A percentile compares a stretch with the other conserved stretches of the same genome.
phyloP scores from a whole-genome alignment of 2,329 filamentous ascomycete species.

The Rhynchosporium graminicola region DNA sequence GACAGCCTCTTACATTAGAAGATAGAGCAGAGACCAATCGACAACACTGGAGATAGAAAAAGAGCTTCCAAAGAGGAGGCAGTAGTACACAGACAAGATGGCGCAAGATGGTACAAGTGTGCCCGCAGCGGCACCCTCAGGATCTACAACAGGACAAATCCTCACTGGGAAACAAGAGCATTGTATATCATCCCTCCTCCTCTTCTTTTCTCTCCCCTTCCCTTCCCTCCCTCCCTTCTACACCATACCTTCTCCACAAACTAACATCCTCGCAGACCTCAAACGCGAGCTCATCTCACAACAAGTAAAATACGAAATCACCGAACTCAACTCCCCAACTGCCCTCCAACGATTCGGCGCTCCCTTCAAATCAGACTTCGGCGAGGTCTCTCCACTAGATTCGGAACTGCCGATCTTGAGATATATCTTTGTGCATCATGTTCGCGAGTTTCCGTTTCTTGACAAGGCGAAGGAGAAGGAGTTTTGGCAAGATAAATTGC shows the following conservation, averaged over 20 bases:
- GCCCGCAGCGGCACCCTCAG: slow-evolving; percentile 9
- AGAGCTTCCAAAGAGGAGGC: not conserved
- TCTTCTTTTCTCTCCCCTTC: not conserved
- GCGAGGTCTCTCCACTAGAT: slow-evolving; percentile 89
- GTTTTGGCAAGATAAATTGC: slow-evolving; percentile 98
- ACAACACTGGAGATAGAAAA: not conserved
- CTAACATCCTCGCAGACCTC: slow-evolving; percentile 64
- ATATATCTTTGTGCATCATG: slow-evolving; percentile 97
- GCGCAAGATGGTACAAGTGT: slow-evolving; percentile 26
- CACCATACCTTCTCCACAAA: not conserved
- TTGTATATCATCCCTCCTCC: slow-evolving; percentile 55
- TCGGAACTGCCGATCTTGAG: slow-evolving; percentile 91
- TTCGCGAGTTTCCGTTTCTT: slow-evolving; percentile 96
- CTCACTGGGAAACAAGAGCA: slow-evolving; percentile 98
- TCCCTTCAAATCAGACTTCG: slow-evolving; percentile 88
- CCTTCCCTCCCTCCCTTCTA: not conserved
- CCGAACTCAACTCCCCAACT: slow-evolving; percentile 90
- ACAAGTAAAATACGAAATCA: slow-evolving; percentile 88
- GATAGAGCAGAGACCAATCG: not conserved
- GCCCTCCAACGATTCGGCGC: slow-evolving; percentile 93
- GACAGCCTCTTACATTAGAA: not conserved
- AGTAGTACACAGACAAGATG: slow-evolving; percentile 3
- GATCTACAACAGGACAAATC: slow-evolving; percentile 26
- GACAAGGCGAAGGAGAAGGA: slow-evolving; percentile 98
- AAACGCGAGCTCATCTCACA: slow-evolving; percentile 92